Evolutionary conservation across 352 stramenopile genomes (phyloP), one percentile per base, ranked within the genome.

Genomic region (Phytopythium montanum): DNA sequence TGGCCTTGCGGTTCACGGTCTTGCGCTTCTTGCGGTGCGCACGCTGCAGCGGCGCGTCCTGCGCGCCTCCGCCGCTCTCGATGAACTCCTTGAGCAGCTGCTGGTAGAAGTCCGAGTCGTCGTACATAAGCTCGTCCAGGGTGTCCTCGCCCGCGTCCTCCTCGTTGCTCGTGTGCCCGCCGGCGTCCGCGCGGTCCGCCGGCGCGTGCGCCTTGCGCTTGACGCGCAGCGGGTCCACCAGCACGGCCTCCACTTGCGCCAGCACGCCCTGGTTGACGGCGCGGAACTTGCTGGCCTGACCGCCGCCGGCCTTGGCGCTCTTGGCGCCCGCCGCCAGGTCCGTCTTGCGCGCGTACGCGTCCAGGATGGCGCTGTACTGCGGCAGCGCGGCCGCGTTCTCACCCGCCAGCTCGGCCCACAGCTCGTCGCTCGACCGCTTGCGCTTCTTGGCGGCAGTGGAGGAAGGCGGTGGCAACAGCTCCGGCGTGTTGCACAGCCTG

Each of bases 71-170:
- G 29, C 81, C 80, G 59, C 73, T 90, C 44, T 95, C 87, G 29
- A 95, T 92, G 62, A 91, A 95, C 65, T 95, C 87, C 62, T 95
- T 95, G 23, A 95, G 68, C 45, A 95, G 68, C 66, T 95, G 87
- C 70, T 95, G 85, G 70, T 93, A 94, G 60, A 94, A 94, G 52
- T 93, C 85, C 42, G 81, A 81, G 70, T 95, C 87, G 61, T 95
- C 85, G 61, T 95, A 95, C 79, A 91, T 88, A 56, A 86, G 67
- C 55, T 95, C 87, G 44, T 95, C 85, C 33, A 95, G 68, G 25
- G 68, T 49, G 28, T 90, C 76, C 25, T 81, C 72, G 21, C 61
- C 29, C 23, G 55, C 58, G 25, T 77, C 61, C 16, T 84, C 72
- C 21, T 77, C 70, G 0, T 52, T 69, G 36, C 56, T 72, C 26